Percentiles rank a stretch among this genome's conserved stretches.
Evolutionary conservation across 106 monocot genomes (phyloP).

Genomic region (Dioscorea dumetorum): DNA sequence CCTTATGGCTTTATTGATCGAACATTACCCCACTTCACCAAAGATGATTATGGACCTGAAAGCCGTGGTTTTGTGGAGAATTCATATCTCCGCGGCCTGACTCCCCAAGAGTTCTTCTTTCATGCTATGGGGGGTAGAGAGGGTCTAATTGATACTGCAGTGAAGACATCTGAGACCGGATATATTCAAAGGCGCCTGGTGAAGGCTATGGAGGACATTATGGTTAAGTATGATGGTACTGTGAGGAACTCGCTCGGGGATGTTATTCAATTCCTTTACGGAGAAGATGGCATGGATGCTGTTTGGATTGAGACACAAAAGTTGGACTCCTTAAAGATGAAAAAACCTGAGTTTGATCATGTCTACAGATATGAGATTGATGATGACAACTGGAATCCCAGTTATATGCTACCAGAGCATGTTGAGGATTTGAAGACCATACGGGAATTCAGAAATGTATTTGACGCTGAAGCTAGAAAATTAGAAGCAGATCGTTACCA

Average conservation of each 20-base stretch:
- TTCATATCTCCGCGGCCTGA: slow-evolving; percentile 90
- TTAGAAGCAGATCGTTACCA: slow-evolving; percentile 81
- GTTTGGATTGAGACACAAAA: slow-evolving; percentile 96
- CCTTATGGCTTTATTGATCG: slow-evolving; percentile 91
- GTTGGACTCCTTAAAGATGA: slow-evolving; percentile 94
- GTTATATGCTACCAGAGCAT: slow-evolving; percentile 88
- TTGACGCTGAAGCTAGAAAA: slow-evolving; percentile 95
- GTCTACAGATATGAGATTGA: slow-evolving; percentile 83
- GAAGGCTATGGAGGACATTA: slow-evolving; percentile 99
- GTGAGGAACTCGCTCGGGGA: slow-evolving; percentile 97
- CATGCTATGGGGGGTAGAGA: slow-evolving; percentile 99
- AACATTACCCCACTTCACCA: slow-evolving; percentile 92
- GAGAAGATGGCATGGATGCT: slow-evolving; percentile 99
- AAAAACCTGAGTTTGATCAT: slow-evolving; percentile 71
- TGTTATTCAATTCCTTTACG: slow-evolving; percentile 97
- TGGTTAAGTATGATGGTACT: slow-evolving; percentile 99
- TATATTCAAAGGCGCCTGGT: slow-evolving; percentile 97
- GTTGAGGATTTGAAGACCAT: slow-evolving; percentile 95
- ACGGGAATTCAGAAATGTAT: slow-evolving; percentile 84
- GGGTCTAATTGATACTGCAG: slow-evolving; percentile 98
- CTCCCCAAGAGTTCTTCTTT: slow-evolving; percentile 98
- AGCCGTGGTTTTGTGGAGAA: slow-evolving; percentile 99
- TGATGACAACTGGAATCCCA: slow-evolving; percentile 81
- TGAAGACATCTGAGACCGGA: slow-evolving; percentile 98
- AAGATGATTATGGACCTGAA: slow-evolving; percentile 95